A percentile compares a stretch with the other conserved stretches of the same genome.
phyloP scores from a whole-genome alignment of 2,329 filamentous ascomycete species.

The Knufia petricola region DNA sequence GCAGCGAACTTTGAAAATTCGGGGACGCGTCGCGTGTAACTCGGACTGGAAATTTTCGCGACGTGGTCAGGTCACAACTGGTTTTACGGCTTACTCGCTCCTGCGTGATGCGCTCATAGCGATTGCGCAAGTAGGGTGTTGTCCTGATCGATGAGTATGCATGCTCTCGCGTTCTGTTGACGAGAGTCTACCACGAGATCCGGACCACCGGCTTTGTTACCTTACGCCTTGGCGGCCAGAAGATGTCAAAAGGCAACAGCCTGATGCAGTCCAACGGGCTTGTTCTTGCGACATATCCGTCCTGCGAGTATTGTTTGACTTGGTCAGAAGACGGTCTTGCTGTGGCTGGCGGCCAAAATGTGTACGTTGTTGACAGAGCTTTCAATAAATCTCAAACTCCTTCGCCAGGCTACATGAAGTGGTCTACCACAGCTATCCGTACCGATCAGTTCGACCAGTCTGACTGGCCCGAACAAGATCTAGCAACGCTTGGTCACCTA shows the following conservation, averaged over 20 bases:
- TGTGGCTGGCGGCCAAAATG: conserved; percentile 45
- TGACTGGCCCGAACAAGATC: conserved; percentile 41
- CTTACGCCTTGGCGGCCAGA: too few relatives aligned
- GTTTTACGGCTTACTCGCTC: too few relatives aligned
- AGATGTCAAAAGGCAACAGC: not conserved
- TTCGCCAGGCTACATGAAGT: conserved; percentile 20
- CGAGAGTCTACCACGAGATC: too few relatives aligned
- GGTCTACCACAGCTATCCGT: conserved; percentile 35
- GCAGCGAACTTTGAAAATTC: too few relatives aligned
- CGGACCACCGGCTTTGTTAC: too few relatives aligned
- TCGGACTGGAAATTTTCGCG: too few relatives aligned
- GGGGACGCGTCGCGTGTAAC: too few relatives aligned
- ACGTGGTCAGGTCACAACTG: too few relatives aligned
- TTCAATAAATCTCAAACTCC: conserved; percentile 7
- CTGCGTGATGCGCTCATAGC: too few relatives aligned
- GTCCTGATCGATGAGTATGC: too few relatives aligned
- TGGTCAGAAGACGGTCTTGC: conserved; percentile 53
- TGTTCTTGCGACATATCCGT: conserved; percentile 40
- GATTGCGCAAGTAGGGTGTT: too few relatives aligned
- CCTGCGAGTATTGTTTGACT: conserved; percentile 42
- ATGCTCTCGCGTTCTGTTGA: too few relatives aligned
- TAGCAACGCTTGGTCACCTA: conserved; percentile 39
- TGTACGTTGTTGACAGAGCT: conserved; percentile 29
- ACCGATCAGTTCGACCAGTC: conserved; percentile 43
- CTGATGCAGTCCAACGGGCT: conserved; percentile 16